Percentiles rank a stretch among this genome's conserved stretches.
Evolutionary conservation across 257 asterid species (phyloP).

Genomic region (Solanum bulbocastanum): DNA sequence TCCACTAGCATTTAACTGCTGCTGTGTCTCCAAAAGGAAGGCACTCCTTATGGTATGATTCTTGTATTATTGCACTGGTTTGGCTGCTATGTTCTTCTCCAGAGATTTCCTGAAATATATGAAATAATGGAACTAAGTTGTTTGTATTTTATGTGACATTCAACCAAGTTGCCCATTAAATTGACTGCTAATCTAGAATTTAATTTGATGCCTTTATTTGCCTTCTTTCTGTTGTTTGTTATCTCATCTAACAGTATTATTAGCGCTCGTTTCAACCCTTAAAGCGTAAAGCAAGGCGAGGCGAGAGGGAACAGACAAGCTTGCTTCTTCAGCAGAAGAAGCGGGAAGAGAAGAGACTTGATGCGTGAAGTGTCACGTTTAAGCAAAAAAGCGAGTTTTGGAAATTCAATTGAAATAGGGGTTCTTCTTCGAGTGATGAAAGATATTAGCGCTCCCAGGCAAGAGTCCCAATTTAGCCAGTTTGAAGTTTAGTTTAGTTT

Average conservation of each 20-base stretch:
- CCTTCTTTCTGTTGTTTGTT: background rate
- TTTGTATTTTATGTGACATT: background rate
- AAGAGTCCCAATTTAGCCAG: background rate
- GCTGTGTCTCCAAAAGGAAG: background rate
- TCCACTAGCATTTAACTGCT: background rate
- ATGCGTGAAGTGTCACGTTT: background rate
- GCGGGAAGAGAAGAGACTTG: background rate
- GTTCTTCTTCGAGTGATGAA: background rate
- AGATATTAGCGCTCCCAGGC: background rate
- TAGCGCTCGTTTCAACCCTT: background rate
- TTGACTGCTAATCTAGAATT: background rate
- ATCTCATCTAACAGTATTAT: background rate
- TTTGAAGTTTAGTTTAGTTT: background rate
- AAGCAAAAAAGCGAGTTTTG: background rate
- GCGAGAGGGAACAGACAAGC: background rate
- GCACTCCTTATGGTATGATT: background rate
- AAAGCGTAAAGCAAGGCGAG: background rate
- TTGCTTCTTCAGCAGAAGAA: background rate
- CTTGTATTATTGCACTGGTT: background rate
- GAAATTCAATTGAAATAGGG: background rate
- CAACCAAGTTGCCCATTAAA: background rate
- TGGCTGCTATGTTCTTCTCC: background rate
- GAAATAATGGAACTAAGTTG: background rate
- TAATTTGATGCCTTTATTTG: background rate
- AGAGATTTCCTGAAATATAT: background rate